A percentile compares a stretch with the other conserved stretches of the same genome.
These are phyloP conservation scores for Boechera retrofracta DNA, from an alignment of 345 rosid species.

Conservation along the genomic window DNA sequence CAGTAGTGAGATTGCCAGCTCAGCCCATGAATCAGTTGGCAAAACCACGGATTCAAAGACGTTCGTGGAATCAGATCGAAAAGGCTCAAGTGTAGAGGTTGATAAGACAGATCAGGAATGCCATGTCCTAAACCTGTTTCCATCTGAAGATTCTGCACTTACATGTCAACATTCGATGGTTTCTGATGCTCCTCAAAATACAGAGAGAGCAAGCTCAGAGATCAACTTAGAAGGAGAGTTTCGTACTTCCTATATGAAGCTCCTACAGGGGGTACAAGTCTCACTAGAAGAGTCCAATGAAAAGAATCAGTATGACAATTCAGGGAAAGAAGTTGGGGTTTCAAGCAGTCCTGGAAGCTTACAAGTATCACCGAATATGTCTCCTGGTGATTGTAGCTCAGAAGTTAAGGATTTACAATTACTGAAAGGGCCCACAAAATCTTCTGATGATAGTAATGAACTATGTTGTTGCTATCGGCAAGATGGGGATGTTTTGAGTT, in stretches of 20 bases:
- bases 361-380: slow-evolving; percentile 31
- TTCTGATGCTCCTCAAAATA: slow-evolving; percentile 49
- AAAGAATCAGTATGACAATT: slow-evolving; percentile 28
- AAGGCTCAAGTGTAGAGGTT: slow-evolving; percentile 47
- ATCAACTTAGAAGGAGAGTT: slow-evolving; percentile 53
- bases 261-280: slow-evolving; percentile 47
- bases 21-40: slow-evolving; percentile 45
- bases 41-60: slow-evolving; percentile 41
- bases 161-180: slow-evolving; percentile 58
- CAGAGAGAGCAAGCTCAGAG: slow-evolving; percentile 59
- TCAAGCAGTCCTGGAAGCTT: slow-evolving; percentile 45
- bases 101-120: slow-evolving; percentile 20
- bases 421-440: slow-evolving; percentile 45
- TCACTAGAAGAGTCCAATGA: slow-evolving; percentile 40
- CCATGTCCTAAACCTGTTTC: slow-evolving; percentile 41
- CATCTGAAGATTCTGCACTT: slow-evolving; percentile 64
- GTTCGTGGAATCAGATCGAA: slow-evolving; percentile 37
- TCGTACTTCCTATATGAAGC: slow-evolving; percentile 59
- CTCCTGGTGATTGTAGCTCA: slow-evolving; percentile 45
- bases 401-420: slow-evolving; percentile 45
- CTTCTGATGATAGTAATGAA: slow-evolving; percentile 44
- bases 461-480: slow-evolving; percentile 38
- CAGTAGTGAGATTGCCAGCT: slow-evolving; percentile 49
- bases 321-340: slow-evolving; percentile 34
- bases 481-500: slow-evolving; percentile 38